These are phyloP conservation scores for Zasmidium citrigriseum DNA, from an alignment of 2,329 filamentous ascomycete species.

Conservation along the genomic window DNA sequence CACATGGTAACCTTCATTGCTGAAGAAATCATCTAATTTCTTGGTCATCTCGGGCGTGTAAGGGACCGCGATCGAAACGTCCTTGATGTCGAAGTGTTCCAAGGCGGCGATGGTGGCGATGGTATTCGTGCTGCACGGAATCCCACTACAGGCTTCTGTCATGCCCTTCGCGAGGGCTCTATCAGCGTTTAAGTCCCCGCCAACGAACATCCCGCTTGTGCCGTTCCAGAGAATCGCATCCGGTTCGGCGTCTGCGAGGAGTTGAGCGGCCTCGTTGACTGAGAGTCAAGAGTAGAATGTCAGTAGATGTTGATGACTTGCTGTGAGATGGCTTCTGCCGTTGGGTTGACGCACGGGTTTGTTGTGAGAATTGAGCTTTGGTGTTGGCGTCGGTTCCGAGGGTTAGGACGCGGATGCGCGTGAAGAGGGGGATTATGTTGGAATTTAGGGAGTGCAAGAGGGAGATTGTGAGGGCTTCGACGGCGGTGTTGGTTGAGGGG, in stretches of 20 bases:
- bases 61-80: slow-evolving; percentile 24
- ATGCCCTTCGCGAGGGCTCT: slow-evolving; percentile 16
- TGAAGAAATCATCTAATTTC: slow-evolving; percentile 21
- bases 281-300: no score
- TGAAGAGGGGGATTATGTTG: slow-evolving; percentile 38
- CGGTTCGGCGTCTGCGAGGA: slow-evolving; percentile 34
- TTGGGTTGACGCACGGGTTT: no score
- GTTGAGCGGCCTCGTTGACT: slow-evolving; percentile 30
- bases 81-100: slow-evolving; percentile 9
- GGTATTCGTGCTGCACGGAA: slow-evolving; percentile 25
- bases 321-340: no score
- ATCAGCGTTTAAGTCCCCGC: slow-evolving; percentile 20
- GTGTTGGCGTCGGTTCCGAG: slow-evolving; percentile 39
- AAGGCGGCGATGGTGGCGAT: slow-evolving; percentile 25
- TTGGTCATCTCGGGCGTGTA: slow-evolving; percentile 19
- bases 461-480: slow-evolving; percentile 45
- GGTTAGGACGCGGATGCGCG: slow-evolving; percentile 44
- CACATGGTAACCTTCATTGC: slow-evolving; percentile 14
- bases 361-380: slow-evolving; percentile 36
- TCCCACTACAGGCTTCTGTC: slow-evolving; percentile 15
- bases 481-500: slow-evolving; percentile 47
- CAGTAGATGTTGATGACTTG: no score
- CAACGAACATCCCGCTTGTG: slow-evolving; percentile 35
- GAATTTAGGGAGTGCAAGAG: slow-evolving; percentile 39
- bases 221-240: slow-evolving; percentile 36